phyloP scores from a whole-genome alignment of 352 stramenopile genomes.

The Globisporangium alternatum region DNA sequence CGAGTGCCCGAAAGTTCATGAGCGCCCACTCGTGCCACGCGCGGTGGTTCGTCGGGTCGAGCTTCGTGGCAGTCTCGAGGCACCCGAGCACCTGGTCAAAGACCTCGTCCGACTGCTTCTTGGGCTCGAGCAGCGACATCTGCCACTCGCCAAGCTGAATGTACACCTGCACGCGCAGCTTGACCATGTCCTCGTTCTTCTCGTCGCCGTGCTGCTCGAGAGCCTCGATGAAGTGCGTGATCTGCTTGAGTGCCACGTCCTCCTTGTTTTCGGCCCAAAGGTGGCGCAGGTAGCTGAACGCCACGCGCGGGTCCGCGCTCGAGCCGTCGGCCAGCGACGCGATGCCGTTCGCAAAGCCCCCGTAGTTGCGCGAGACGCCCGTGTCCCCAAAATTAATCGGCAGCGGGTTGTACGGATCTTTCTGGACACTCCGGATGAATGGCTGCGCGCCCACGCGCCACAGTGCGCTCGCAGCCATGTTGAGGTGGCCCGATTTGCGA shows the following conservation, averaged over 20 bases:
- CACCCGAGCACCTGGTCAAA: conserved; percentile 81
- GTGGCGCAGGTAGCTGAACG: conserved; percentile 79
- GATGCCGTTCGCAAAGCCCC: conserved; percentile 50
- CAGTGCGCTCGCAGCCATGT: conserved; percentile 80
- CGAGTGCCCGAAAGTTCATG: conserved; percentile 94
- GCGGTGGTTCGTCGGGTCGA: conserved; percentile 93
- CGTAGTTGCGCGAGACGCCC: conserved; percentile 28
- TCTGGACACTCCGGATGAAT: conserved; percentile 77
- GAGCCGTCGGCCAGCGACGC: conserved; percentile 64
- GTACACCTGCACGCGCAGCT: conserved; percentile 81
- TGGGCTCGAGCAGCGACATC: conserved; percentile 69
- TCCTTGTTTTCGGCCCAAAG: conserved; percentile 82
- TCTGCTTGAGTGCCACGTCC: conserved; percentile 78
- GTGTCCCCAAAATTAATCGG: conserved; percentile 68
- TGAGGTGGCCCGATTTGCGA: conserved; percentile 87
- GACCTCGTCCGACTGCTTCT: conserved; percentile 64
- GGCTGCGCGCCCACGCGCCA: conserved; percentile 76
- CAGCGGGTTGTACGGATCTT: conserved; percentile 57
- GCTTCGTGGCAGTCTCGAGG: conserved; percentile 74
- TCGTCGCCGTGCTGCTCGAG: conserved; percentile 66
- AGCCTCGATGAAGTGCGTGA: conserved; percentile 83
- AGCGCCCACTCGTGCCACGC: conserved; percentile 99
- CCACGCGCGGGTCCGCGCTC: conserved; percentile 69
- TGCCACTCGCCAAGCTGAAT: conserved; percentile 87
- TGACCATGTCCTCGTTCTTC: conserved; percentile 64